Evolutionary conservation across 2,329 filamentous ascomycete species (phyloP).

Genomic region (Ophiostoma triangulosporum): DNA sequence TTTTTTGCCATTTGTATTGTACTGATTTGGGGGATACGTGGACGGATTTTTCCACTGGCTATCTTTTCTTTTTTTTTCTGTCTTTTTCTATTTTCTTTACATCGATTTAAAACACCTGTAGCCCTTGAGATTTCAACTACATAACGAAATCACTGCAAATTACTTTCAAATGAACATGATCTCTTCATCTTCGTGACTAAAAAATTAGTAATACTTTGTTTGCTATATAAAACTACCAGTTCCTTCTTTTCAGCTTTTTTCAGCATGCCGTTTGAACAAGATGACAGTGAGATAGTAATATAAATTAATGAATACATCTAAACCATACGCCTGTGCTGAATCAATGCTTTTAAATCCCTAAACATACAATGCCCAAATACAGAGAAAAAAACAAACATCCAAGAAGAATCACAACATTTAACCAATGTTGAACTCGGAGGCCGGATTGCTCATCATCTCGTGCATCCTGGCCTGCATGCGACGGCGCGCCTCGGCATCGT

Average conservation of each 20-base stretch:
- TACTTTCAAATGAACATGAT: too few relatives aligned
- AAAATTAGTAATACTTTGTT: too few relatives aligned
- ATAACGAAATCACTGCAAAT: too few relatives aligned
- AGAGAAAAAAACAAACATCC: neutral
- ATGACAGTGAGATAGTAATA: too few relatives aligned
- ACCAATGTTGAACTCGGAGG: constrained; percentile 17
- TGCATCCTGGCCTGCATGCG: constrained; percentile 29
- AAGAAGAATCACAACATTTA: neutral
- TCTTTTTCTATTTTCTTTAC: neutral
- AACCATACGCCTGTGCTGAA: constrained; percentile 1
- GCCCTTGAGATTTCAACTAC: neutral
- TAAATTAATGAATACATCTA: too few relatives aligned
- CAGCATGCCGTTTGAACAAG: too few relatives aligned
- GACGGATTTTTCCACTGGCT: neutral
- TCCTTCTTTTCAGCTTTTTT: too few relatives aligned
- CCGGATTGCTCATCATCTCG: constrained; percentile 13
- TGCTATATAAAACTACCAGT: too few relatives aligned
- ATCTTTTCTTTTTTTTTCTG: neutral
- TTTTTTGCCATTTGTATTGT: neutral
- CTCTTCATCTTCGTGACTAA: too few relatives aligned
- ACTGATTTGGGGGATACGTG: neutral
- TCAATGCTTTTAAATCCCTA: constrained; percentile 4
- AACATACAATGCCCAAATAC: constrained; percentile 2
- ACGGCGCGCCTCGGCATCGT: constrained; percentile 45
- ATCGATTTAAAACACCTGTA: neutral